These are phyloP conservation scores for Trichoderma sp. DNA, from an alignment of 2,329 filamentous ascomycete species.

Conservation along the genomic window DNA sequence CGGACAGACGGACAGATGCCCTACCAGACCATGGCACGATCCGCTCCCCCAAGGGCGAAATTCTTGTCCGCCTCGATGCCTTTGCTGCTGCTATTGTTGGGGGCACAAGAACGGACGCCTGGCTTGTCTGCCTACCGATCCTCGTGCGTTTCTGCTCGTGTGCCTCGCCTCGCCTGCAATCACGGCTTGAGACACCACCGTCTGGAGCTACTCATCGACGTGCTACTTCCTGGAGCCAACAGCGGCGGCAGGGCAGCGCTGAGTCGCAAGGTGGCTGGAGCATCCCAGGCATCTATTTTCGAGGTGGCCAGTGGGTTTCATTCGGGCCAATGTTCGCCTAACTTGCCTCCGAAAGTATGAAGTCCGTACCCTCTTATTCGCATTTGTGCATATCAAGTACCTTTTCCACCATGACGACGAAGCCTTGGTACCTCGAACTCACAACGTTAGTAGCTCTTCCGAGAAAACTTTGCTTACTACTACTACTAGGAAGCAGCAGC, in stretches of 20 bases:
- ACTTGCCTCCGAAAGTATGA: neutral
- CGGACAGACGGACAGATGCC: slow-evolving; percentile 14
- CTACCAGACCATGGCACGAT: neutral
- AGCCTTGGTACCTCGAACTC: neutral
- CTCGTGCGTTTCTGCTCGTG: neutral
- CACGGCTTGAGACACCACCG: neutral
- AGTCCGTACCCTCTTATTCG: neutral
- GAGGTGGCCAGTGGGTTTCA: neutral
- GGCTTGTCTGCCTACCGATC: neutral
- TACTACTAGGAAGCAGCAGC: neutral
- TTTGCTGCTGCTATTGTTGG: slow-evolving; percentile 6
- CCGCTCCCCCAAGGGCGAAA: neutral
- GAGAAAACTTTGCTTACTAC: neutral
- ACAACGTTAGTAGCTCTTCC: neutral
- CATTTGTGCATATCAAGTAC: neutral
- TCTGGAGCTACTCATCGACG: neutral
- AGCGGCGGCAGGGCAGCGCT: slow-evolving; percentile 3
- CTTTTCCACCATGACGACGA: neutral
- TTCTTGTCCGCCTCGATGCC: neutral
- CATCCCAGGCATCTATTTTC: neutral
- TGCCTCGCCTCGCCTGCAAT: neutral
- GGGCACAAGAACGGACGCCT: slow-evolving; percentile 9
- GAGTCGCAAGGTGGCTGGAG: neutral
- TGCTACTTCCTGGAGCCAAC: neutral
- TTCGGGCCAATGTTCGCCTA: neutral